Percentiles rank a stretch among this genome's conserved stretches.
These are phyloP conservation scores for Calycina herbarum DNA, from an alignment of 2,329 filamentous ascomycete species.

Conservation along the genomic window DNA sequence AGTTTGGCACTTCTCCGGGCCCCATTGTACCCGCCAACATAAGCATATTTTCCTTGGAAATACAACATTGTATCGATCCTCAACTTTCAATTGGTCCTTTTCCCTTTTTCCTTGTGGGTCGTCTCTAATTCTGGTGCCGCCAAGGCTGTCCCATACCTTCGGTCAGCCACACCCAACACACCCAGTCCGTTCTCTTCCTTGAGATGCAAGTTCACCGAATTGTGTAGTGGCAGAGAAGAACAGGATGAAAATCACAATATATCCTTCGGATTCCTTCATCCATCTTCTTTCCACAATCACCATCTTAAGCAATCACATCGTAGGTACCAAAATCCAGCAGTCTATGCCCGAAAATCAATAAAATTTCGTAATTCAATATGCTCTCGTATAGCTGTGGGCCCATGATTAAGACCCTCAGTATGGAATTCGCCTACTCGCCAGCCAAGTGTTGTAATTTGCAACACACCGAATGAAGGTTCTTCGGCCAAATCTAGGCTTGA, in stretches of 20 bases:
- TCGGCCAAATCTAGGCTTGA: not conserved
- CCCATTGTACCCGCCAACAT: not conserved
- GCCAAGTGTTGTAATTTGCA: not conserved
- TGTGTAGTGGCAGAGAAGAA: not conserved
- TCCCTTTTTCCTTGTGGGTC: not conserved
- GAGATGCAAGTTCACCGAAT: not conserved
- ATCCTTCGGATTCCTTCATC: not conserved
- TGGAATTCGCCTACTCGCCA: not conserved
- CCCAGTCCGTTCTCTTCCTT: not conserved
- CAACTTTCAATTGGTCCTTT: not conserved
- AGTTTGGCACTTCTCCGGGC: too few relatives aligned
- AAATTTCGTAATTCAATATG: too few relatives aligned
- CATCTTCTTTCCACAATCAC: too few relatives aligned
- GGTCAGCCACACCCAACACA: not conserved
- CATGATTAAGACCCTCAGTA: not conserved
- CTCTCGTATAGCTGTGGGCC: not conserved
- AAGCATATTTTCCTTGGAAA: not conserved
- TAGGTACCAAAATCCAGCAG: too few relatives aligned
- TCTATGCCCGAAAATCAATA: too few relatives aligned
- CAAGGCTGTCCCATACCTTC: not conserved
- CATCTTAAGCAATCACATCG: too few relatives aligned
- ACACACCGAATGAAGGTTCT: not conserved
- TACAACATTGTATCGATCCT: not conserved
- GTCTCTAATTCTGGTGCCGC: not conserved
- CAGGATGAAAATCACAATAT: not conserved